Base-by-base conservation (phyloP, 768 basidiomycete species). In the Rhodotorula babjevae region DNA sequence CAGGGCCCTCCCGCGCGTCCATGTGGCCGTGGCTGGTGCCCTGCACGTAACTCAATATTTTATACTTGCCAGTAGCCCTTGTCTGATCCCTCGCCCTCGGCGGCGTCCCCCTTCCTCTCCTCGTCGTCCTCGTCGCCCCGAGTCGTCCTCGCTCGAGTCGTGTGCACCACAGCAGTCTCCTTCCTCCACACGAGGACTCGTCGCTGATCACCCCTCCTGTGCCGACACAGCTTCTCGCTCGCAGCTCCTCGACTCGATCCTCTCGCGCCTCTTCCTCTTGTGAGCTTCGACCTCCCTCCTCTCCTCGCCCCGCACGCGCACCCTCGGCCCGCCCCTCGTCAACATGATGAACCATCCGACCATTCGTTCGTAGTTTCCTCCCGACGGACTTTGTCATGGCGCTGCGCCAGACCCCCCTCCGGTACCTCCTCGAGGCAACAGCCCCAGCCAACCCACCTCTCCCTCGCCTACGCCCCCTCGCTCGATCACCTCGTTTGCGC, bases 31-130 rank as follows among this genome's bases (percentile, higher is more conserved):
- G 67, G 67, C 29, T 52, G 36, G 31, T 6, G 29, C 42, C 15
- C 46, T n/a, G 67, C 59, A 50, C 42, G 47, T 58, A 55, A 29
- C 64, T 72, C 55, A 61, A 31, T 31, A 19, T 9, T 55, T 67
- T 63, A 72, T 64, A 61, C 63, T 72, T 56, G 71, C 71, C 71
- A 72, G 71, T 68, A 72, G 67, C 71, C 71, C 71, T 72, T 55
- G 71, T 60, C 67, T 72, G 71, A 72, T 72, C 71, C 67, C 66
- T 42, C 25, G 44, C 27, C 19, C 40, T 44, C 40, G 40, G 21
- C 7, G 18, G 2, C 60, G 23, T 21, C n/a, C 33, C 25, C 9
- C 31, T 21, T 19, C 9, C 18, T 18, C 36, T 11, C 14, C 23
- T 40, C 33, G 5, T 2, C 40, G 21, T 58, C 18, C 56, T 10